These are phyloP conservation scores for Neodidymelliopsis sp. DNA, from an alignment of 2,329 filamentous ascomycete genomes.

Conservation along the genomic window DNA sequence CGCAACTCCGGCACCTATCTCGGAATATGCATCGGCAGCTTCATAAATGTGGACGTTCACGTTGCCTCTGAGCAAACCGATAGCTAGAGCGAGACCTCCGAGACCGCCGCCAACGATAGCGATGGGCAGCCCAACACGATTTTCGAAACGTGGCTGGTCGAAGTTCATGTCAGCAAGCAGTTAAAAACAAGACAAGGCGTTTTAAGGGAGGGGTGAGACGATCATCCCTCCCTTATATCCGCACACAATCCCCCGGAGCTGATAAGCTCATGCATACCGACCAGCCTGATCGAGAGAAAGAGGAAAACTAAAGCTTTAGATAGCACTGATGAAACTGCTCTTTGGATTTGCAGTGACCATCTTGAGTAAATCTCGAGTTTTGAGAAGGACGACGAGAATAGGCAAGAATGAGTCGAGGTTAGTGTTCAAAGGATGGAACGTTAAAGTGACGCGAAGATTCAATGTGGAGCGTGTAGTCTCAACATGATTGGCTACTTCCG, in stretches of 20 bases:
- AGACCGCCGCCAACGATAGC: conserved; percentile 32
- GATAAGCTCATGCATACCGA: conserved; percentile 11
- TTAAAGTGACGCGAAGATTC: not conserved
- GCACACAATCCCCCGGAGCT: conserved; percentile 4
- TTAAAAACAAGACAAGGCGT: not conserved
- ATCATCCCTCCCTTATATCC: conserved; percentile 9
- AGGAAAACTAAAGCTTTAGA: too few species aligned
- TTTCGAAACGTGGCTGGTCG: not conserved
- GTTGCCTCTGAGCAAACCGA: conserved; percentile 26
- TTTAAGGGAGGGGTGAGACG: too few species aligned
- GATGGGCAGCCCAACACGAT: conserved; percentile 2
- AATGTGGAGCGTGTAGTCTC: not conserved
- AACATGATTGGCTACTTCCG: not conserved
- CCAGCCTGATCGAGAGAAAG: not conserved
- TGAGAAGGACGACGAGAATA: too few species aligned
- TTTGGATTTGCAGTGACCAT: too few species aligned
- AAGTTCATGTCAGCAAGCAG: not conserved
- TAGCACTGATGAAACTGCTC: too few species aligned
- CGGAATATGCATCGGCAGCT: conserved; percentile 25
- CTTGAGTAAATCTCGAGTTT: too few species aligned
- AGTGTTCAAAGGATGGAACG: too few species aligned
- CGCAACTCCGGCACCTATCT: conserved; percentile 34
- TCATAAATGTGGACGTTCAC: conserved; percentile 37
- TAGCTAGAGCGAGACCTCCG: conserved; percentile 31
- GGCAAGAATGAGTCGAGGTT: too few species aligned